Base-by-base conservation (phyloP, 2,329 filamentous ascomycete genomes). In the Fusarium floridanum region DNA sequence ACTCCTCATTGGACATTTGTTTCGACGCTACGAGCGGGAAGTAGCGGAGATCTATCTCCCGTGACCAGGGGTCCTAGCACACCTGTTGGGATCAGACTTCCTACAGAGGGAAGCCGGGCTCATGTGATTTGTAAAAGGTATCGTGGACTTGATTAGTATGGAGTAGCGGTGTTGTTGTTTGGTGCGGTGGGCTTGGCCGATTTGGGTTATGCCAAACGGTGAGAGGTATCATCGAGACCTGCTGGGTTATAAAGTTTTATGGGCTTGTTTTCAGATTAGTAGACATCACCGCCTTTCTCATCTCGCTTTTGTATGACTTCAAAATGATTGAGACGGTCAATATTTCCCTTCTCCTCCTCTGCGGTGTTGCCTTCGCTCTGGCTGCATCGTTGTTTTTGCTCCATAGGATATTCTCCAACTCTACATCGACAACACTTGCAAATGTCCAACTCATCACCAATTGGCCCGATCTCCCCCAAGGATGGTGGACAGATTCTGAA, bases 401-500 rank as follows among this genome's bases (percentile, higher is more conserved):
- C 17, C 3, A n/a, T 3, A n/a, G 17, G 24, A 29, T 29, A 29
- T n/a, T 53, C 24, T 32, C 14, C 48, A 29, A 53, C 16, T 1
- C 48, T 12, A 11, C 48, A 32, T 53, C 48, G 5, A 53, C 24
- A 10, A 53, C 48, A 32, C 27, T n/a, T 53, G 48, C 24, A 53
- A 12, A n/a, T 29, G 24, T 61, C 11, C 59, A 12, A 41, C 53
- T 36, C 27, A 8, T 39, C 20, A n/a, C 34, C 22, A 59, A 59
- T 16, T n/a, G 22, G 20, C 16, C 34, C 10, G 34, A 59, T 8
- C 32, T 59, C 1, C 55, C 34, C 5, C 55, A 27, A 39, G 32
- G 55, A n/a, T 59, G 55, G 55, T 59, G 55, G 55, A 37, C 55
- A 22, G 34, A 59, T 39, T n/a, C 34, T n/a, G 34, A 36, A 37